Evolutionary conservation across 257 asterid species (phyloP).

Genomic region (Schizonepeta tenuifolia): DNA sequence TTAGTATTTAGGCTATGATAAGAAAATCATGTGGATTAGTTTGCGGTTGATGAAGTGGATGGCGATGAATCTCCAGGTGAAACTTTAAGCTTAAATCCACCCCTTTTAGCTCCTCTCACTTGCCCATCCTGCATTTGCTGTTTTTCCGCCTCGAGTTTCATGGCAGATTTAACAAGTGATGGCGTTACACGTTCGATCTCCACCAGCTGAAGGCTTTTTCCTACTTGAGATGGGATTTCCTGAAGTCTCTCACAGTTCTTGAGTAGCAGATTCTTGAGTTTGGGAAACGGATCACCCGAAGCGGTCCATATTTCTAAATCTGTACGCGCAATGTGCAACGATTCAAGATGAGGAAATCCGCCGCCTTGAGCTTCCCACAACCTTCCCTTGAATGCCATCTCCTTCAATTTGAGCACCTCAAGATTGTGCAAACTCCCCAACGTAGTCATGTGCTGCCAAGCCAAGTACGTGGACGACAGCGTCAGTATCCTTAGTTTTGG

Average conservation of each 20-base stretch:
- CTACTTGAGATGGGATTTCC: slow-evolving; percentile 21
- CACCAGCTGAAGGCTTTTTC: slow-evolving; percentile 34
- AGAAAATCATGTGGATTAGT: no score
- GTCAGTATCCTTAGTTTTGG: slow-evolving; percentile 26
- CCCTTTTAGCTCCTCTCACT: not conserved
- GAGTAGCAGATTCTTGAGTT: slow-evolving; percentile 24
- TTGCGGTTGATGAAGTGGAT: not conserved
- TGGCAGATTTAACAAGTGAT: not conserved
- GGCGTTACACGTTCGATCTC: slow-evolving; percentile 7
- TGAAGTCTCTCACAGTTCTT: slow-evolving; percentile 29
- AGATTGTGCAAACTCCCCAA: slow-evolving; percentile 13
- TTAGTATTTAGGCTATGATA: no score
- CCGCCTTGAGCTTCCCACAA: slow-evolving; percentile 24
- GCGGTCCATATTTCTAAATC: slow-evolving; percentile 35
- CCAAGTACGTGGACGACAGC: slow-evolving; percentile 23
- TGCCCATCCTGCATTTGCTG: not conserved
- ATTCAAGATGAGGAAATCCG: slow-evolving; percentile 8
- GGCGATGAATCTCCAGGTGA: slow-evolving; percentile 6
- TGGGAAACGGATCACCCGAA: not conserved
- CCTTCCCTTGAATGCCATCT: slow-evolving; percentile 33
- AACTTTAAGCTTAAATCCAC: slow-evolving; percentile 15
- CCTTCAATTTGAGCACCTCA: slow-evolving; percentile 31
- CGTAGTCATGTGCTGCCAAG: slow-evolving; percentile 32
- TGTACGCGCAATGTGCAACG: not conserved
- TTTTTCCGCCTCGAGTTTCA: not conserved